phyloP scores from a whole-genome alignment of 2,329 filamentous ascomycete species.

The Parascedosporium putredinis region DNA sequence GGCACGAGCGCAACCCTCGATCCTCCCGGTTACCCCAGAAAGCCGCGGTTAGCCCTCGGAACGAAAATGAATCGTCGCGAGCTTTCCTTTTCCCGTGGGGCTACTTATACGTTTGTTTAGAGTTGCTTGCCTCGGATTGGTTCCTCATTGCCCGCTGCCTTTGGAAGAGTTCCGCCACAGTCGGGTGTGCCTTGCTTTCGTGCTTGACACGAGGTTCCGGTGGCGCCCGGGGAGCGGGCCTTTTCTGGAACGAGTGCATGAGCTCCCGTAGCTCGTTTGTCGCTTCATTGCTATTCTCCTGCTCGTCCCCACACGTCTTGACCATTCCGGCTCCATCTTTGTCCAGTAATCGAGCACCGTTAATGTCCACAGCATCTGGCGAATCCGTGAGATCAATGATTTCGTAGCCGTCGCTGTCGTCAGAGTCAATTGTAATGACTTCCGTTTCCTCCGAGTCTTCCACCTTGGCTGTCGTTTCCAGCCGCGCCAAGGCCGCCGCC shows the following conservation, averaged over 20 bases:
- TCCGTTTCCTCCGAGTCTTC: slow-evolving; percentile 25
- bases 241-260: slow-evolving; percentile 6
- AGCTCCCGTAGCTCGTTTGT: slow-evolving; percentile 57
- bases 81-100: not conserved
- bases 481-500: slow-evolving; percentile 65
- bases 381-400: slow-evolving; percentile 29
- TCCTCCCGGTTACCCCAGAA: not conserved
- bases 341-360: slow-evolving; percentile 56
- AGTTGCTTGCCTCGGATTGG: not conserved
- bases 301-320: slow-evolving; percentile 61
- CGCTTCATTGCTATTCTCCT: slow-evolving; percentile 39
- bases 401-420: slow-evolving; percentile 34
- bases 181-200: slow-evolving; percentile 7
- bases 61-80: not conserved
- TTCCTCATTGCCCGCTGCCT: not conserved
- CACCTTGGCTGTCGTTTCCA: slow-evolving; percentile 32
- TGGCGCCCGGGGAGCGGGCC: not conserved
- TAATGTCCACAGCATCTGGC: slow-evolving; percentile 49
- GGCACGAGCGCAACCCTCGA: not conserved
- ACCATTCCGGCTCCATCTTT: slow-evolving; percentile 57
- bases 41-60: slow-evolving; percentile 2
- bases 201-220: not conserved
- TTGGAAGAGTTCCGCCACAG: slow-evolving; percentile 10
- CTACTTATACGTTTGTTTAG: not conserved
- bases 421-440: slow-evolving; percentile 27